Base-by-base conservation (phyloP, 1,284 basidiomycete genomes). In the Spongiforma sp. region DNA sequence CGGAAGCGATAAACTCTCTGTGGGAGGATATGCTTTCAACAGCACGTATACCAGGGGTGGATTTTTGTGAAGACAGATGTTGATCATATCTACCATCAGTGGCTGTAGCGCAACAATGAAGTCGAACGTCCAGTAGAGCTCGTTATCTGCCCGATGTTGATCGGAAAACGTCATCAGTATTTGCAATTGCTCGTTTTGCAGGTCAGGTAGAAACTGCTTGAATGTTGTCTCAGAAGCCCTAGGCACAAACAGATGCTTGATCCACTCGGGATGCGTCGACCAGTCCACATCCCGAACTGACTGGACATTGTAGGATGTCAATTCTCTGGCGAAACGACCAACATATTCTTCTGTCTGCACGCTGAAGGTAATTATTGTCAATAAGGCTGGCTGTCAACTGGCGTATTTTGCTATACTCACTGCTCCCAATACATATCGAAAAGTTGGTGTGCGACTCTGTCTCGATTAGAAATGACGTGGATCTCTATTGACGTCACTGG, bases 401-500 rank as follows among this genome's bases (percentile, higher is more conserved):
- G 32, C 12, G 19, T 12, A 43, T 24, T 8, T 52, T 19, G 15
- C 39, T 12, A 4, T 43, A 78, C 87, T 74, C 70, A 89, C 88
- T 88, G 86, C 50, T 89, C 85, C 69, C 88, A 87, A 75, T 87
- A 86, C 43, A 89, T 71, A 69, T 90, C 88, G 67, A 90, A 89
- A 1, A 86, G 69, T 71, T 88, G 86, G 69, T 88, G 86, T 1
- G 87, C 85, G 8, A 88, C 78, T 14, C 85, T 82, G 70, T 89
- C 88, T 28, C 87, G 79, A 70, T 89, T 89, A 1, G 88, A 89
- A 21, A 89, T 83, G 4, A 90, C 88, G 69, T 89, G 88, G 10
- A 89, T 81, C 68, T 90, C 88, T 30, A 89, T 81, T 7, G 79
- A 80, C 9, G 77, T 75, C 0, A 88, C 81, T 0, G 86, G 82